Conservation (phyloP, 2,329 filamentous ascomycete species). For the Diaporthe eres region DNA sequence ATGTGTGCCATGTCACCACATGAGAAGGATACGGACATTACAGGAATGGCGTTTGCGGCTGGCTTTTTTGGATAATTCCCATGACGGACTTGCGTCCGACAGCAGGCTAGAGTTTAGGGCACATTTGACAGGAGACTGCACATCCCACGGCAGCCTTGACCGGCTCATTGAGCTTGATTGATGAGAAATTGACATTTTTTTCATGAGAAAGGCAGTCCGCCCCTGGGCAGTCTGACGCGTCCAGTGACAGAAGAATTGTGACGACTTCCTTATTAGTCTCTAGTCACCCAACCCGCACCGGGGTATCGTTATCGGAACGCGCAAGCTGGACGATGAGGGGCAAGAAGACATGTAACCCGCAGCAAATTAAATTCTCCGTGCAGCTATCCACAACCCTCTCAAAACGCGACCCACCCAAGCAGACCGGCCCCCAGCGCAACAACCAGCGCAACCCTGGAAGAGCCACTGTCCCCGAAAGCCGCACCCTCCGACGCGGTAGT, state of each 20-base stretch:
- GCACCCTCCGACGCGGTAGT: neutral
- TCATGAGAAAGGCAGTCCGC: neutral
- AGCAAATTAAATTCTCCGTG: neutral
- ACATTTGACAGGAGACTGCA: neutral
- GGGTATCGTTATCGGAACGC: neutral
- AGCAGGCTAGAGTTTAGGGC: neutral
- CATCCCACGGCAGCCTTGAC: neutral
- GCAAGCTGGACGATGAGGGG: neutral
- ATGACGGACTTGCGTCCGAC: neutral
- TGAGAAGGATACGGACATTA: neutral
- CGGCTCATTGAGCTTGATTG: neutral
- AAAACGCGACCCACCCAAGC: conserved; percentile 34
- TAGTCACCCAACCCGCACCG: neutral
- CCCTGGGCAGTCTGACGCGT: too few species aligned
- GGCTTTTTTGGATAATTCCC: neutral
- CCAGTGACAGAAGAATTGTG: neutral
- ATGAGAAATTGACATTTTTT: conserved; percentile 18
- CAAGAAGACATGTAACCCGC: neutral
- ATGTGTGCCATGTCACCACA: neutral
- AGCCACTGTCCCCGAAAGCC: conserved; percentile 1
- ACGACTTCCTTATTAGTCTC: neutral
- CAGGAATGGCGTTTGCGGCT: conserved; percentile 9
- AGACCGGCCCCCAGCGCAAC: conserved; percentile 38
- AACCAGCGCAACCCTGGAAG: conserved; percentile 37
- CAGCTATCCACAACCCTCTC: neutral